phyloP scores from a whole-genome alignment of 2,329 filamentous ascomycete species.

The Hypoxylon sp. region DNA sequence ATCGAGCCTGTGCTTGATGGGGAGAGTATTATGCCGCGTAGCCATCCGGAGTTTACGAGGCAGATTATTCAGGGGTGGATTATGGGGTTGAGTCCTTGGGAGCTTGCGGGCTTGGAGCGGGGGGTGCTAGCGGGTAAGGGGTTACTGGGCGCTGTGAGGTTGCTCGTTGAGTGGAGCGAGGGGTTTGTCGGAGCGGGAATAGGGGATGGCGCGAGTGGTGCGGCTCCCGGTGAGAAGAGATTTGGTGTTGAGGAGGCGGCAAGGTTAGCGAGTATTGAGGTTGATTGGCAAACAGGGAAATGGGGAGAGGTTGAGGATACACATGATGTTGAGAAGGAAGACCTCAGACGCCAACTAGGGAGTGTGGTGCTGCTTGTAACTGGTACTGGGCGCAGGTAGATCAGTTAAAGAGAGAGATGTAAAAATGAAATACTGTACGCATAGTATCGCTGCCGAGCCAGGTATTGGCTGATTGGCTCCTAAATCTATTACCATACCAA shows the following conservation, averaged over 20 bases:
- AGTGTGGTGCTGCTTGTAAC: conserved; percentile 87
- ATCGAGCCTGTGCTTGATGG: conserved; percentile 85
- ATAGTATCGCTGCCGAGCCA: background rate
- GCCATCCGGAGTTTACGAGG: conserved; percentile 81
- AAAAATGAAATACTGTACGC: background rate
- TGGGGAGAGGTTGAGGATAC: conserved; percentile 99
- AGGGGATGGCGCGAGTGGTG: conserved; percentile 50
- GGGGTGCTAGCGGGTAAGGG: conserved; percentile 90
- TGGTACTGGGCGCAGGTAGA: conserved; percentile 60
- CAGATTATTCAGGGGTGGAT: conserved; percentile 86
- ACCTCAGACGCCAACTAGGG: conserved; percentile 88
- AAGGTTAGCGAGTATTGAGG: conserved; percentile 83
- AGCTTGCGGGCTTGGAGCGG: conserved; percentile 89
- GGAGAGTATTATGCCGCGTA: conserved; percentile 80
- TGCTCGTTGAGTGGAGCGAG: conserved; percentile 91
- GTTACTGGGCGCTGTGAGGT: conserved; percentile 79
- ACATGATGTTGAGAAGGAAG: conserved; percentile 95
- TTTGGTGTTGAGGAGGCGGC: conserved; percentile 91
- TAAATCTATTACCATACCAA: too few relatives aligned
- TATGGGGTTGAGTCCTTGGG: conserved; percentile 78
- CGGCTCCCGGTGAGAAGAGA: conserved; percentile 51
- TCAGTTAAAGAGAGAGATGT: background rate
- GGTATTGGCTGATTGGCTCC: background rate
- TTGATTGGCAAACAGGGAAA: conserved; percentile 87
- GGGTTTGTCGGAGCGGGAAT: conserved; percentile 70